Evolutionary conservation across 495 filamentous ascomycete species (phyloP).

Genomic region (Astrothelium macrocarpum): DNA sequence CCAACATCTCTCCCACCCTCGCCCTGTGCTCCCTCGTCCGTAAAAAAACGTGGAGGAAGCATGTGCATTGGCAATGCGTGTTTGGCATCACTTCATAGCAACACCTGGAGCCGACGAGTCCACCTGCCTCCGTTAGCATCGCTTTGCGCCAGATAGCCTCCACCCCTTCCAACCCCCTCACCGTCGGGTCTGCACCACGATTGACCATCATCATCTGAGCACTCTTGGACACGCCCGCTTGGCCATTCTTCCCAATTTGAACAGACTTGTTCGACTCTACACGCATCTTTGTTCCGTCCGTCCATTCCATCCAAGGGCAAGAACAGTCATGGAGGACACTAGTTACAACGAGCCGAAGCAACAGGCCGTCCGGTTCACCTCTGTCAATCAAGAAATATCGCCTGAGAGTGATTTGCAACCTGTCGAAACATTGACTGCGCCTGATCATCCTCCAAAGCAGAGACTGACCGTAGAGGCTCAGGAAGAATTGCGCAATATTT

Average conservation of each 20-base stretch:
- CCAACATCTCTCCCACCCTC: neutral
- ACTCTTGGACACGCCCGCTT: too few relatives aligned
- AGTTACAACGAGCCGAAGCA: neutral
- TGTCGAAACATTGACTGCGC: conserved; percentile 28
- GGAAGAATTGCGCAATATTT: conserved; percentile 61
- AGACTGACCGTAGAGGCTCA: conserved; percentile 42
- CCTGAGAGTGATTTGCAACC: conserved; percentile 38
- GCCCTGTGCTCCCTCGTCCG: neutral
- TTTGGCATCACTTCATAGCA: neutral
- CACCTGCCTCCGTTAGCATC: neutral
- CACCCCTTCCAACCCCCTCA: neutral
- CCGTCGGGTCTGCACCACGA: too few relatives aligned
- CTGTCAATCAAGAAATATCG: conserved; percentile 68
- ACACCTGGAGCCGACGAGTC: neutral
- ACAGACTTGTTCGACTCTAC: too few relatives aligned
- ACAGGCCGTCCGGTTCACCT: conserved; percentile 64
- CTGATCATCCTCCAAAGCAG: conserved; percentile 26
- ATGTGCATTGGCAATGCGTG: neutral
- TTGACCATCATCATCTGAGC: too few relatives aligned
- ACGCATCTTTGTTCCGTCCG: too few relatives aligned
- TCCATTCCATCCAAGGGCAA: too few relatives aligned
- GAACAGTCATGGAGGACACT: neutral
- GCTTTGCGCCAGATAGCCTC: neutral
- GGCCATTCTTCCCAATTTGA: too few relatives aligned
- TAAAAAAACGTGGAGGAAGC: too few relatives aligned